These are phyloP conservation scores for Phyllosticta capitalensis DNA, from an alignment of 2,329 filamentous ascomycete species.

Conservation along the genomic window DNA sequence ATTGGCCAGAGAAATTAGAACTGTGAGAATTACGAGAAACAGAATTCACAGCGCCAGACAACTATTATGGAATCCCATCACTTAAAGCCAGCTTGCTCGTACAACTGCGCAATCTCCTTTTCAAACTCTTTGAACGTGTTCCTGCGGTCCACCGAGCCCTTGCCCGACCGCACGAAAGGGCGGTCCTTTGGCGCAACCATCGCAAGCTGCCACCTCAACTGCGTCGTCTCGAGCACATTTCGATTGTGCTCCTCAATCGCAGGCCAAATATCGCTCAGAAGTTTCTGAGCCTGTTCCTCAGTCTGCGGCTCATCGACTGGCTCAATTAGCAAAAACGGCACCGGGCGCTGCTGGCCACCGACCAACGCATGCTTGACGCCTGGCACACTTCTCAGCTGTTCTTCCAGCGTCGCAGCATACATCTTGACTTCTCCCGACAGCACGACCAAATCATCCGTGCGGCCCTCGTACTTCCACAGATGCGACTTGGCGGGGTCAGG, in stretches of 20 bases:
- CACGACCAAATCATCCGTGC: slow-evolving; percentile 40
- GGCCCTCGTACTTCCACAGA: slow-evolving; percentile 17
- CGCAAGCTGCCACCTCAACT: not conserved
- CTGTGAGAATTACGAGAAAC: not conserved
- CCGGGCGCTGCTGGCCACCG: slow-evolving; percentile 6
- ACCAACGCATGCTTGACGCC: slow-evolving; percentile 9
- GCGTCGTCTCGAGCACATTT: not conserved
- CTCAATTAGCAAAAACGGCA: slow-evolving; percentile 12
- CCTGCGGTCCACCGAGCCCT: not conserved
- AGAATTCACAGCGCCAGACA: not conserved
- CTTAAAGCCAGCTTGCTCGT: not conserved
- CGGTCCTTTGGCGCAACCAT: not conserved
- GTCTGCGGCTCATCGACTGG: not conserved
- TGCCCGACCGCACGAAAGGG: not conserved
- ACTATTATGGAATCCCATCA: not conserved
- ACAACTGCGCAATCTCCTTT: slow-evolving; percentile 5
- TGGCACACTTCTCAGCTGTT: not conserved
- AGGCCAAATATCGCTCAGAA: not conserved
- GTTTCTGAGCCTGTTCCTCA: not conserved
- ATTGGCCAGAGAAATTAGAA: not conserved
- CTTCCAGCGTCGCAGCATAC: slow-evolving; percentile 3
- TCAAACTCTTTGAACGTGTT: not conserved
- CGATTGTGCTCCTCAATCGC: not conserved
- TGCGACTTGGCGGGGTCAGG: slow-evolving; percentile 13
- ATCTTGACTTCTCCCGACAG: slow-evolving; percentile 44